phyloP scores from a whole-genome alignment of 257 asterid genomes.

The Solanum tarijense region DNA sequence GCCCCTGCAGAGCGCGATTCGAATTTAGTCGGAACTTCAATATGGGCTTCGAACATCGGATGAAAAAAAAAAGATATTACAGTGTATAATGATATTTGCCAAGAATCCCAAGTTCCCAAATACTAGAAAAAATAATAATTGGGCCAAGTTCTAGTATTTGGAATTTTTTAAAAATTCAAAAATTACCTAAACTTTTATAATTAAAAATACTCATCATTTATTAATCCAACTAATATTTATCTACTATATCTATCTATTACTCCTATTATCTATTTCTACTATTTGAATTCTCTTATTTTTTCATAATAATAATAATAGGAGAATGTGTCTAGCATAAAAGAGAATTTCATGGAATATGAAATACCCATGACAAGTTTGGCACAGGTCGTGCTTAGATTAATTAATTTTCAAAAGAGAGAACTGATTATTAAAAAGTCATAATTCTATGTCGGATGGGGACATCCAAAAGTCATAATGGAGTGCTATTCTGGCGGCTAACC shows the following conservation, averaged over 20 bases:
- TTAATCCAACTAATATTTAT: neutral
- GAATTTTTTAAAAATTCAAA: no score
- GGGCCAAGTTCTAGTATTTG: no score
- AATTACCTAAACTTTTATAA: no score
- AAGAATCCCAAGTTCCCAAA: no score
- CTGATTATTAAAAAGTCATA: neutral
- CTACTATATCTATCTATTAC: neutral
- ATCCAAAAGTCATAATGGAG: neutral
- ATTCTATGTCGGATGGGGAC: neutral
- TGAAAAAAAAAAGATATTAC: no score
- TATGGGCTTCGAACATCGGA: fast-evolving
- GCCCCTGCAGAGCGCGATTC: no score
- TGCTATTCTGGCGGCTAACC: neutral
- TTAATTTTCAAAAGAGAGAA: neutral
- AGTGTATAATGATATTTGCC: no score
- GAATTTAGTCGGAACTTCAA: no score
- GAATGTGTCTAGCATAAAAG: neutral
- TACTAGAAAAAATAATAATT: no score
- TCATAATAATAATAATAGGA: no score
- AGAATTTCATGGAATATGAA: neutral
- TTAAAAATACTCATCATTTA: no score
- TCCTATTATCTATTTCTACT: neutral
- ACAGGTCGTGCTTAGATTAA: neutral
- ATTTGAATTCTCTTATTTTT: no score
- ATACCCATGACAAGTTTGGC: neutral